A percentile compares a stretch with the other conserved stretches of the same genome.
Evolutionary conservation across 169 alveolate species (phyloP).

Genomic region (Plasmodium malariae): DNA sequence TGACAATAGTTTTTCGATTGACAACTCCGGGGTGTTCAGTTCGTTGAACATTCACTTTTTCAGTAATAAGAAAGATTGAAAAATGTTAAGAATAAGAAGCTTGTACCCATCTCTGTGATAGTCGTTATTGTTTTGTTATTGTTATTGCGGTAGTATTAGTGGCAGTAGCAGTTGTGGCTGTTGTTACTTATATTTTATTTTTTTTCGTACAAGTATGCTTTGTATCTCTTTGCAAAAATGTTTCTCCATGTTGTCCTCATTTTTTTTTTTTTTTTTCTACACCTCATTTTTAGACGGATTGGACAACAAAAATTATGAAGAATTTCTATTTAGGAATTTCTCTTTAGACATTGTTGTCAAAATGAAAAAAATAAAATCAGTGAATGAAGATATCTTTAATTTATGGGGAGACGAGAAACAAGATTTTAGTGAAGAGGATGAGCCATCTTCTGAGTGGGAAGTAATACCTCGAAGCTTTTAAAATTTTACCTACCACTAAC

Average conservation of each 20-base stretch:
- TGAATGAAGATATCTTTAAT: constrained; percentile 68
- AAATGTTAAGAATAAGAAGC: too few species aligned
- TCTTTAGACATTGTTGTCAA: constrained; percentile 32
- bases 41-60: constrained; percentile 43
- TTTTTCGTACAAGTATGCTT: not conserved
- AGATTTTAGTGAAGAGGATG: constrained; percentile 49
- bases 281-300: constrained; percentile 28
- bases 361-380: constrained; percentile 70
- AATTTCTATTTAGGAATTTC: constrained; percentile 45
- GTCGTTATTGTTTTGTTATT: too few species aligned
- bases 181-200: too few species aligned
- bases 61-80: constrained; percentile 45
- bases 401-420: constrained; percentile 73
- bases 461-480: constrained; percentile 47
- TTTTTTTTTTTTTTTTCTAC: constrained; percentile 5
- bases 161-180: too few species aligned
- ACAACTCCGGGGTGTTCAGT: constrained; percentile 53
- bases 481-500: too few species aligned
- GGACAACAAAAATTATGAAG: constrained; percentile 45
- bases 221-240: not conserved
- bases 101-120: too few species aligned
- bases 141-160: too few species aligned
- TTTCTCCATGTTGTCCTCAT: not conserved
- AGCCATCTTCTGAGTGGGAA: constrained; percentile 70
- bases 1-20: constrained; percentile 60